Percentiles rank a stretch among this genome's conserved stretches.
These are phyloP conservation scores for Elsinoe necatrix DNA, from an alignment of 2,329 filamentous ascomycete genomes.

Conservation along the genomic window DNA sequence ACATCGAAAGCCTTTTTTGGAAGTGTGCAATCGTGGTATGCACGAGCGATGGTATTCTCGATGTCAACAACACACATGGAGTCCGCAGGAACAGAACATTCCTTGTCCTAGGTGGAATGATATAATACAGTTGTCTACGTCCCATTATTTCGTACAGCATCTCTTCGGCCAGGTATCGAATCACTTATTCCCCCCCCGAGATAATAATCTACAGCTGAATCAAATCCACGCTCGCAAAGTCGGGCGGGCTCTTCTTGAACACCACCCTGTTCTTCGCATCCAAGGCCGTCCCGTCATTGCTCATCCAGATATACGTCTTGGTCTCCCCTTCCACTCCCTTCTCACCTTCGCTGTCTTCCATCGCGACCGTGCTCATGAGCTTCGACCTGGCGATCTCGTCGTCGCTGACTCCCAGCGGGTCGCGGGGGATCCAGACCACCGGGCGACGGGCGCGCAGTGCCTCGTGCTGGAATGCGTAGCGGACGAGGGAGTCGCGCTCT, in stretches of 20 bases:
- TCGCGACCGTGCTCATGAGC: conserved; percentile 57
- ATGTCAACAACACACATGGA: too few relatives aligned
- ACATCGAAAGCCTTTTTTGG: too few relatives aligned
- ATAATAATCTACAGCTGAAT: conserved; percentile 57
- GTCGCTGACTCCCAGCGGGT: conserved; percentile 81
- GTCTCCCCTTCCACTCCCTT: conserved; percentile 20
- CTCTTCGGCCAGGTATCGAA: neutral
- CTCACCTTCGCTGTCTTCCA: conserved; percentile 18
- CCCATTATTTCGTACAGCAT: neutral
- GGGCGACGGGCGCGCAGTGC: conserved; percentile 77
- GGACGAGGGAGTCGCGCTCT: conserved; percentile 75
- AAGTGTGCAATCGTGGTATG: too few relatives aligned
- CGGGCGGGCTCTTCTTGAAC: conserved; percentile 65
- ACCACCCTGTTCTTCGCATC: conserved; percentile 76
- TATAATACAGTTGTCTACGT: neutral
- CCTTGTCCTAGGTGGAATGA: too few relatives aligned
- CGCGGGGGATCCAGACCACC: conserved; percentile 86
- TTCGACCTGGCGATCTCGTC: conserved; percentile 79
- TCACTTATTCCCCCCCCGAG: neutral
- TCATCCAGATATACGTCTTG: conserved; percentile 65
- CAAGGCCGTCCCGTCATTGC: conserved; percentile 81
- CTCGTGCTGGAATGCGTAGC: conserved; percentile 82
- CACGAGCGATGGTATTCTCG: too few relatives aligned
- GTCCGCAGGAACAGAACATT: too few relatives aligned
- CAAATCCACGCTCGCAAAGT: conserved; percentile 70